Base-by-base conservation (phyloP, 192 early-diverging fungal genomes). In the Chytriomyces confervae region DNA sequence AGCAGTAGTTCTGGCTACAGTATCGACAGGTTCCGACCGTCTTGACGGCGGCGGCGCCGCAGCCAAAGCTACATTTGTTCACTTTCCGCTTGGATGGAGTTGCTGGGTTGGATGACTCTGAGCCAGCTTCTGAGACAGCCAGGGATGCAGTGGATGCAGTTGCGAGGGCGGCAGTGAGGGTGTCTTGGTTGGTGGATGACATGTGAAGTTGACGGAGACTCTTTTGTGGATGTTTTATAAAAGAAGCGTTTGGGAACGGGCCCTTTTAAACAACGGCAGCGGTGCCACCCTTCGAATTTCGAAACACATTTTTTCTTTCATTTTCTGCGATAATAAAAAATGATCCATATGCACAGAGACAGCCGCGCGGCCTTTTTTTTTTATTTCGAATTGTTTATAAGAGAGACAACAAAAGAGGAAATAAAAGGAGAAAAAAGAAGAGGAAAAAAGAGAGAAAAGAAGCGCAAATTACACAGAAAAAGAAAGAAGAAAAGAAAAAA, bases 21-120 rank as follows among this genome's bases (percentile, higher is more conserved):
- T 87, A 89, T 43, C 92, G 83, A 78, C 93, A 94, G 75, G 87
- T 83, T 47, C 93, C 93, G 67, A 92, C 82, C 57, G 93, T 94
- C 60, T 92, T 93, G 36, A 91, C 90, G 16, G 70, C 77, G 18
- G 77, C 53, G 65, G 66, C 62, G 27, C 61, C 77, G 77, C 81
- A 82, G 45, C 80, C 80, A 48, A 70, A 68, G 57, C 45, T 57
- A 61, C 76, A 77, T 67, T 49, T 68, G 51, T 44, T 24, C 60
- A 77, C 76, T 49, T 61, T 68, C 46, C 76, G 76, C 62, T 60
- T 70, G 6, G 76, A n/a, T 7, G 77, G 77, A 8, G 67, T 70
- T 36, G 77, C 16, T 7, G 60, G 64, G 27, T 45, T 45, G 9
- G 66, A 62, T 10, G 48, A 18, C 9, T 16, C 50, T 24, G 75